phyloP scores from a whole-genome alignment of 352 stramenopile genomes.

The Phytophthora macrochlamydospora region DNA sequence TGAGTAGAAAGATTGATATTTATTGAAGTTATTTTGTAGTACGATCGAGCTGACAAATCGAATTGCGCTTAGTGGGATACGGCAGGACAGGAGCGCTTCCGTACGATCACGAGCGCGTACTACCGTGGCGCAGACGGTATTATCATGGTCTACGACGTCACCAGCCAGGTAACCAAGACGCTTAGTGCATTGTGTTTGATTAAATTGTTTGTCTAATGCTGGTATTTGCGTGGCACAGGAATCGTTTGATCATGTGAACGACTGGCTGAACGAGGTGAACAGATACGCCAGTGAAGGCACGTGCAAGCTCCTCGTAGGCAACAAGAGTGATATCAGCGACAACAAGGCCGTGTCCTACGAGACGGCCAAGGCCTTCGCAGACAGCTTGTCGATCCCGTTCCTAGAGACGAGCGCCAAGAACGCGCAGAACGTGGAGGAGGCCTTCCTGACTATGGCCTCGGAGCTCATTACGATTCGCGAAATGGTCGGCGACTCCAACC shows the following conservation, averaged over 20 bases:
- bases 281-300: conserved; percentile 98
- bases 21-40: not conserved
- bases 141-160: conserved; percentile 99
- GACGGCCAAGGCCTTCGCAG: conserved; percentile 96
- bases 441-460: conserved; percentile 99
- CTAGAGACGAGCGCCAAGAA: conserved; percentile 99
- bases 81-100: conserved; percentile 98
- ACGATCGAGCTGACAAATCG: not conserved
- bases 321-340: conserved; percentile 98
- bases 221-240: conserved; percentile 60
- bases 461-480: conserved; percentile 96
- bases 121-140: conserved; percentile 99
- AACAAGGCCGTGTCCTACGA: conserved; percentile 97
- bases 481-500: conserved; percentile 82
- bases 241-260: conserved; percentile 99
- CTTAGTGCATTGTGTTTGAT: not conserved
- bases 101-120: conserved; percentile 98
- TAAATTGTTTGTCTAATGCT: not conserved
- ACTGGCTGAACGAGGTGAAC: conserved; percentile 99
- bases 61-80: conserved; percentile 93
- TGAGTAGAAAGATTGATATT: conserved; percentile 38
- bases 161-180: conserved; percentile 75
- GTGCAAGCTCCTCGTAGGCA: conserved; percentile 99
- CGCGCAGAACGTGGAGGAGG: conserved; percentile 98
- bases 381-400: conserved; percentile 98